These are phyloP conservation scores for Mycosarcoma maydis DNA, from an alignment of 1,284 basidiomycete species.

Conservation along the genomic window DNA sequence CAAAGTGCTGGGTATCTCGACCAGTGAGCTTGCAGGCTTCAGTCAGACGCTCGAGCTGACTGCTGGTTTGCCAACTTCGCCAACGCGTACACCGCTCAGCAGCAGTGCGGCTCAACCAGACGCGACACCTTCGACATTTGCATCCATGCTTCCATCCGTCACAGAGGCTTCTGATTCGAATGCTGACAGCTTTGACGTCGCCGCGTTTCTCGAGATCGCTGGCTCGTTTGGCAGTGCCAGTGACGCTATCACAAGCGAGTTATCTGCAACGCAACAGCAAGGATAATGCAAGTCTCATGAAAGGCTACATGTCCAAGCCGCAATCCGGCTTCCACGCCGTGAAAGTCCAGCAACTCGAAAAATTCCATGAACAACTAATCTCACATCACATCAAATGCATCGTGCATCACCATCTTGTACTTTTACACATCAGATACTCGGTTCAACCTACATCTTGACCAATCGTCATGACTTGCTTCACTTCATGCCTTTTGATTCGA, in stretches of 20 bases:
- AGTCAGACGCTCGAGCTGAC: constrained; percentile 34
- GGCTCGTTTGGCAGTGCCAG: constrained; percentile 19
- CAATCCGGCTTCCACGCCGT: no score
- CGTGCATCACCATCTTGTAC: background rate
- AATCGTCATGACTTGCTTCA: no score
- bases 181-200: constrained; percentile 29
- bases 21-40: constrained; percentile 35
- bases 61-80: background rate
- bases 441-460: no score
- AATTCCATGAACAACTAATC: no score
- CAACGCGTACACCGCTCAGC: background rate
- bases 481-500: no score
- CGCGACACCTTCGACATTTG: background rate
- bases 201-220: constrained; percentile 37
- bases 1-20: constrained; percentile 44
- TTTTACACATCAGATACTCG: constrained; percentile 1
- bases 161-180: background rate
- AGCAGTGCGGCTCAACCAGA: background rate
- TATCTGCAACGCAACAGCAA: background rate
- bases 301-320: no score
- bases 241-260: background rate
- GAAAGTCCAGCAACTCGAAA: no score
- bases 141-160: background rate
- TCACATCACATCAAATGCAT: no score
- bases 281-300: no score